phyloP scores from a whole-genome alignment of 2,329 filamentous ascomycete genomes.

The Cercospora canescens region DNA sequence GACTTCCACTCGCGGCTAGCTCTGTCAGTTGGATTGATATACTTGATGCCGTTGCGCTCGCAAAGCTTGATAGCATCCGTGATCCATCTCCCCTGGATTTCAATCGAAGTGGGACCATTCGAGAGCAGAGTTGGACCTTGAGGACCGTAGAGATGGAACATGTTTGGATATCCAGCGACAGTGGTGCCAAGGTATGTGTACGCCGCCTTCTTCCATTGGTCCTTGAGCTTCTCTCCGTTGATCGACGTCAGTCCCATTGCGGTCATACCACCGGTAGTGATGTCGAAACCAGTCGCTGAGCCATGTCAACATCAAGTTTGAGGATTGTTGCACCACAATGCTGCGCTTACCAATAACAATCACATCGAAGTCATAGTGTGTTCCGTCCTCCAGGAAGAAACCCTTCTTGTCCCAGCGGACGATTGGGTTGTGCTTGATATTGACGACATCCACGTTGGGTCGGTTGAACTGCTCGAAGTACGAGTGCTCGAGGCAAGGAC shows the following conservation, averaged over 20 bases:
- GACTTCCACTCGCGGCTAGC: slow-evolving; percentile 34
- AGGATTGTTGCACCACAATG: not conserved
- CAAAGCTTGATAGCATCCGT: slow-evolving; percentile 30
- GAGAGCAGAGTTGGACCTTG: slow-evolving; percentile 45
- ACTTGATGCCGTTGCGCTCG: slow-evolving; percentile 30
- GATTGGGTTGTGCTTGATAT: slow-evolving; percentile 31
- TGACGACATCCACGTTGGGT: slow-evolving; percentile 34
- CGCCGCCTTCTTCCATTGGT: slow-evolving; percentile 43
- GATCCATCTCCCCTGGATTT: slow-evolving; percentile 44
- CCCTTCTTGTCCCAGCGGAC: slow-evolving; percentile 26
- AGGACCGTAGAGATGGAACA: slow-evolving; percentile 38
- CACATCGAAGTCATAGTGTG: slow-evolving; percentile 42
- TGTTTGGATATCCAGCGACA: slow-evolving; percentile 38
- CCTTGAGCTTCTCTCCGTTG: slow-evolving; percentile 28
- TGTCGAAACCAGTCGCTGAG: slow-evolving; percentile 50
- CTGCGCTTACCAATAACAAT: slow-evolving; percentile 18
- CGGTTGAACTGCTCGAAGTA: slow-evolving; percentile 49
- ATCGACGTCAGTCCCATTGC: slow-evolving; percentile 43
- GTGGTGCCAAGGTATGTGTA: slow-evolving; percentile 48
- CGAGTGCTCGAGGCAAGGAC: slow-evolving; percentile 45
- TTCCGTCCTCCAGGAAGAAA: slow-evolving; percentile 26
- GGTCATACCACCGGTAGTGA: slow-evolving; percentile 44
- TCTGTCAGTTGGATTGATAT: slow-evolving; percentile 33
- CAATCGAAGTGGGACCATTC: slow-evolving; percentile 44
- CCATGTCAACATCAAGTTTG: slow-evolving; percentile 19